Evolutionary conservation across 192 early-diverging fungal genomes (phyloP), one percentile per base, ranked within the genome.

Genomic region (Coemansia sp.): DNA sequence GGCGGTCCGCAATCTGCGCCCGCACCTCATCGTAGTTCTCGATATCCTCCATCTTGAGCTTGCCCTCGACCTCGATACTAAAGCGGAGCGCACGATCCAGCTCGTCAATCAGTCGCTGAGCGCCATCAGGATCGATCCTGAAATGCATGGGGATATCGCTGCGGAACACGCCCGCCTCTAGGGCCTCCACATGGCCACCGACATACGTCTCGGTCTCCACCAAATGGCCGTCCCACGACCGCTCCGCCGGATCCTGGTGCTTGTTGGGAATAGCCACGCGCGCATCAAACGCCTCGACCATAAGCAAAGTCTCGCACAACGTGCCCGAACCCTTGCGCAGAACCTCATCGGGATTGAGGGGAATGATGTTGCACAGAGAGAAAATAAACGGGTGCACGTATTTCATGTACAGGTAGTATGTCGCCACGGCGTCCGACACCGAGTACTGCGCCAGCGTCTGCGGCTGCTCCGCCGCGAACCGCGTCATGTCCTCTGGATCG

Each of bases 281-380:
- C 3, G 92, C 94, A 61, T 90, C 84, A 62, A 82, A 95, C 8
- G 97, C 94, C 82, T 97, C 89, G 3, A 96, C 98, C 98, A 99
- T 99, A 35, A 99, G 84, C 42, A 99, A 74, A 35, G 91, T 87
- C 78, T 99, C 98, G 64, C 98, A 99, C 6, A 99, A 84, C 27
- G 98, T 98, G 17, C 98, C 98, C 40, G 92, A 92, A 6, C 98
- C 98, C 79, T 95, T 93, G 56, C 98, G 88, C 65, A 98, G 77
- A 49, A 99, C 95, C 57, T 99, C 98, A 76, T 99, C 98, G 0
- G 96, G 95, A 43, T 93, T 92, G 71, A 98, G 89, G 0, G 98
- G 98, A 69, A 99, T 98, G 69, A 99, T 96, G 68, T 96, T 99
- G 84, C 98, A 98, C 22, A 99, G 87, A n/a, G 98, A 99, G 68